A percentile compares a stretch with the other conserved stretches of the same genome.
phyloP scores from a whole-genome alignment of 192 early-diverging fungal genomes.

The Umbelopsis sp. region DNA sequence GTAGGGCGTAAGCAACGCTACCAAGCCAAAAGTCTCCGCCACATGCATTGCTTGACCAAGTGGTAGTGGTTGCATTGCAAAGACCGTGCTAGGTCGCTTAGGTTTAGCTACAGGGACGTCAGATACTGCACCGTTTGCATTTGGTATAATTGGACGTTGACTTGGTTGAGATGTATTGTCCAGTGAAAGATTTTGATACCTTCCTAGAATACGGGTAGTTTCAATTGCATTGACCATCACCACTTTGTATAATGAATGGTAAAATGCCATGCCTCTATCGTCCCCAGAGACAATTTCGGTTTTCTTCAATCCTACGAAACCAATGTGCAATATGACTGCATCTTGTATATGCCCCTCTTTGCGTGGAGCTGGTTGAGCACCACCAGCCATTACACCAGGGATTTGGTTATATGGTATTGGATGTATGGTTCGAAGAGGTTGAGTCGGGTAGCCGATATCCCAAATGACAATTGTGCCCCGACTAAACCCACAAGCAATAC shows the following conservation, averaged over 20 bases:
- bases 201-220: conserved; percentile 57
- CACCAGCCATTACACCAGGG: conserved; percentile 26
- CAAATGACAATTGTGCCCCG: conserved; percentile 60
- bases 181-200: conserved; percentile 48
- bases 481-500: conserved; percentile 57
- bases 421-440: conserved; percentile 52
- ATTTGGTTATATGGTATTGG: conserved; percentile 53
- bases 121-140: not conserved
- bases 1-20: conserved; percentile 61
- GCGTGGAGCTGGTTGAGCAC: conserved; percentile 25
- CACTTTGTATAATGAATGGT: conserved; percentile 59
- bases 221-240: conserved; percentile 63
- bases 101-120: conserved; percentile 35
- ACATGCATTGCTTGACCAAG: conserved; percentile 58
- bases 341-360: conserved; percentile 62
- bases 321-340: conserved; percentile 58
- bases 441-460: conserved; percentile 51
- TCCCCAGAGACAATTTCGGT: conserved; percentile 59
- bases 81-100: conserved; percentile 59
- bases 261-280: conserved; percentile 64
- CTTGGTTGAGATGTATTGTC: not conserved
- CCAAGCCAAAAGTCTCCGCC: conserved; percentile 59
- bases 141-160: not conserved
- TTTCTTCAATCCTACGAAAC: conserved; percentile 58
- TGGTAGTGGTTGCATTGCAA: conserved; percentile 58